Base-by-base conservation (phyloP, 305 asterid species). In the Coffea humblotiana region DNA sequence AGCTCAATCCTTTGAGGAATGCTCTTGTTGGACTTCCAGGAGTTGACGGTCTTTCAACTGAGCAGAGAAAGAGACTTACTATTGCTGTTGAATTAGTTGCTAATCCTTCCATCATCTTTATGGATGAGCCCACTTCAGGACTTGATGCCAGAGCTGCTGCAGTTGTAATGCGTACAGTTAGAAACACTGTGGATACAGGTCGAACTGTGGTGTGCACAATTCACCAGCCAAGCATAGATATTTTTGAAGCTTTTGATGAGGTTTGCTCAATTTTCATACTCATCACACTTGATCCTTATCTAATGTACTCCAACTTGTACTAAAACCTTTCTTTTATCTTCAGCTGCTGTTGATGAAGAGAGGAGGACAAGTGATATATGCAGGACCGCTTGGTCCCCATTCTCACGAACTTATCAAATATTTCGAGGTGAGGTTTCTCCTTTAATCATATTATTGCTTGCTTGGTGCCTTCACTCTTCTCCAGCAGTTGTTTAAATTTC, bases 131-230 rank as follows among this genome's bases (percentile, higher is more conserved):
- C 0, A 94, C 98, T 0, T 91, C 98, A 16, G 97, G 97, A 19
- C 98, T 94, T 48, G 98, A 94, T 83, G 98, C 98, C 14, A 86
- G 98, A 87, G 98, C 98, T 68, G 98, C 98, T 80, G 98, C 98
- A 23, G 90, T 94, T 71, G 97, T 94, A 65, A 92, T 94, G 98
- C 92, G 98, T 15, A 88, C 97, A 1, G 97, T 94, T 43, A 90
- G 97, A 80, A 94, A 94, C 79, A 94, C 98, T 0, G 98, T 94
- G 78, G 97, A 94, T 77, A 94, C 97, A 15, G 98, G 98, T 10
- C 83, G 98, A 69, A 94, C 98, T n/a, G 97, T 94, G 9, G 96
- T 94, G 82, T 93, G 98, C 82, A 94, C 98, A 2, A 94, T 94
- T 72, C 98, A 94, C 77, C 98, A 94, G 79, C 98, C 98, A 70